Conservation (phyloP, 306 rosid species). For the Cucumis hystrix region DNA sequence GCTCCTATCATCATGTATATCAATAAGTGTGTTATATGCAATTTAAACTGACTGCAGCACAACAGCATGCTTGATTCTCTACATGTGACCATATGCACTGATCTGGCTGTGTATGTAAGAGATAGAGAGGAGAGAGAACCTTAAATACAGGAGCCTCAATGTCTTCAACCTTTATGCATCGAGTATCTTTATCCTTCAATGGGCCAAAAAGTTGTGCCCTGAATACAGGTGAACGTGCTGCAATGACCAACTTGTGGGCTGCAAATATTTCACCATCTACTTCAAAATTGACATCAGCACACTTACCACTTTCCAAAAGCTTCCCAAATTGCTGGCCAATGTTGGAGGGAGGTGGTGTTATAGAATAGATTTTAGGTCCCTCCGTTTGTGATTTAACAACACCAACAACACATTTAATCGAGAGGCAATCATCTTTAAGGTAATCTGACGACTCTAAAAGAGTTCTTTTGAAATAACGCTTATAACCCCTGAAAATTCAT, state of each 20-base stretch:
- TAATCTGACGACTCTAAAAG: slow-evolving; percentile 41
- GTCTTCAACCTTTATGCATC: slow-evolving; percentile 41
- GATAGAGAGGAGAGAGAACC: slow-evolving; percentile 20
- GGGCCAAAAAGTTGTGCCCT: slow-evolving; percentile 59
- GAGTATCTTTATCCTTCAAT: slow-evolving; percentile 35
- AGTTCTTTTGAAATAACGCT: slow-evolving; percentile 44
- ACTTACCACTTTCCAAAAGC: slow-evolving; percentile 39
- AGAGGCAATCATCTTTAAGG: slow-evolving; percentile 48
- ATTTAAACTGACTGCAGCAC: not conserved
- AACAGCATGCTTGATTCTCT: not conserved
- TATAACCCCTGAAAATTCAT: slow-evolving; percentile 42
- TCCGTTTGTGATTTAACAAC: slow-evolving; percentile 42
- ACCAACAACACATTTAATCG: slow-evolving; percentile 43
- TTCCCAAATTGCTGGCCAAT: slow-evolving; percentile 38
- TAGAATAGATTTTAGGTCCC: slow-evolving; percentile 37
- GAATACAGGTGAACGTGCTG: slow-evolving; percentile 55
- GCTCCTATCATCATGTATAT: not conserved
- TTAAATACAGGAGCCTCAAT: slow-evolving; percentile 42
- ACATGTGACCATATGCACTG: not conserved
- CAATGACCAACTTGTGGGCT: slow-evolving; percentile 50
- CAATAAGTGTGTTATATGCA: not conserved
- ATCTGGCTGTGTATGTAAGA: not conserved
- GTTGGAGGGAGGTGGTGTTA: slow-evolving; percentile 33
- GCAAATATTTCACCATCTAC: slow-evolving; percentile 42
- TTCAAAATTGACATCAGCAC: slow-evolving; percentile 45